Base-by-base conservation (phyloP, 768 basidiomycete genomes). In the Tricholoma matsutake region DNA sequence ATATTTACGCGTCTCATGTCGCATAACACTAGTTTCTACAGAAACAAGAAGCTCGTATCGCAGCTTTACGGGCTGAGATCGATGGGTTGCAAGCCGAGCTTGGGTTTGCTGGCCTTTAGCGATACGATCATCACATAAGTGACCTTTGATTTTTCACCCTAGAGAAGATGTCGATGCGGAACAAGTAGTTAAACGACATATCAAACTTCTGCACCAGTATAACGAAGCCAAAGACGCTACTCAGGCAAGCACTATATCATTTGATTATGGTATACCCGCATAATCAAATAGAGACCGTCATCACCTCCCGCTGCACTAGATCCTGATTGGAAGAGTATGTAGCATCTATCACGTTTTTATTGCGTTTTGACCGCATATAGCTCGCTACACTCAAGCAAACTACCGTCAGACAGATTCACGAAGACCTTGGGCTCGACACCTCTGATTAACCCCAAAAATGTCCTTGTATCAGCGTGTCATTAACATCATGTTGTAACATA, bases 171-270 rank as follows among this genome's bases (percentile, higher is more conserved):
- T 65, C 53, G 67, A 73, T 58, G 70, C 74, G 8, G 71, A 72
- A 34, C 64, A 61, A 39, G 73, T 70, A 45, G 71, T 88, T 22
- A 84, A 86, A 62, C 74, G 77, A 13, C 89, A 92, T 65, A 92
- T 92, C 71, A 82, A 82, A 64, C 76, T 90, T 3, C 75, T 92
- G 35, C 91, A 92, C 70, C 77, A 75, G 37, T 93, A 92, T 63
- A 92, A 92, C 62, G 91, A 92, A 70, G 83, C 89, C 8, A 92
- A 92, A 68, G 91, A 93, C 69, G 91, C 90, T 4, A 80, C 89
- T 0, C 91, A 92, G 85, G 91, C 85, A 61, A 61, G 69, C 62
- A 28, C 18, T 29, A 16, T 57, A 49, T 53, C 13, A 31, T 37
- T 61, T 54, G 31, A 14, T n/a, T n/a, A n/a, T n/a, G n/a, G n/a